Evolutionary conservation across 148 eudicot species (phyloP).

Genomic region (Silene latifolia): DNA sequence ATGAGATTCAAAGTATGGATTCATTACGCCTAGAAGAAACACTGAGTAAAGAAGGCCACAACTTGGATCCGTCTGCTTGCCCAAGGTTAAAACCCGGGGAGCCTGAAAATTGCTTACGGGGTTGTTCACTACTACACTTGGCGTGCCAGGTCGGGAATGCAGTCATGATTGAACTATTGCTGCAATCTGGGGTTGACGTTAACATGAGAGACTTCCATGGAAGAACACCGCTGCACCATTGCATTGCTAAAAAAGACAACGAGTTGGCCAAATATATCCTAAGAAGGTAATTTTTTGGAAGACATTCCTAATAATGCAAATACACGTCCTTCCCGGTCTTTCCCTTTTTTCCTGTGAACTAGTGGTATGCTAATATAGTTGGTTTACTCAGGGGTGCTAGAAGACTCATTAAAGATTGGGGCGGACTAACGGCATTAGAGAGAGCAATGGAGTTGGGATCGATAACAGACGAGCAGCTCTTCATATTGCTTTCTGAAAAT

Average conservation of each 20-base stretch:
- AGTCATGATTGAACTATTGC: slow-evolving; percentile 80
- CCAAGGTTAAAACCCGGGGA: slow-evolving; percentile 40
- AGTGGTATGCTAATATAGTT: neutral
- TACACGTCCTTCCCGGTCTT: neutral
- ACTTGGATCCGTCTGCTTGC: slow-evolving; percentile 52
- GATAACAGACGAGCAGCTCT: slow-evolving; percentile 83
- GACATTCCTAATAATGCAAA: neutral
- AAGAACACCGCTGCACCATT: slow-evolving; percentile 93
- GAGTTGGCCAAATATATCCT: slow-evolving; percentile 80
- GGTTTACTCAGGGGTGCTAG: slow-evolving; percentile 60
- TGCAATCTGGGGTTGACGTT: slow-evolving; percentile 83
- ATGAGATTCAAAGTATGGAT: slow-evolving; percentile 39
- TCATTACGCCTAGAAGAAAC: slow-evolving; percentile 29
- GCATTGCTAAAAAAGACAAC: slow-evolving; percentile 61
- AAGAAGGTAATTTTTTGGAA: slow-evolving; percentile 52
- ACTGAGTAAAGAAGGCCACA: slow-evolving; percentile 31
- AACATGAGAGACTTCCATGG: slow-evolving; percentile 82
- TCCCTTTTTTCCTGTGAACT: neutral
- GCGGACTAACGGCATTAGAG: slow-evolving; percentile 72
- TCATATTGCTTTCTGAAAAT: slow-evolving; percentile 73
- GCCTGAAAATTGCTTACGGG: slow-evolving; percentile 60
- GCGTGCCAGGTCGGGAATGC: slow-evolving; percentile 65
- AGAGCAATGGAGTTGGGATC: slow-evolving; percentile 99
- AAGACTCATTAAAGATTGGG: slow-evolving; percentile 74
- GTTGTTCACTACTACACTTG: slow-evolving; percentile 80